phyloP scores from a whole-genome alignment of 208 protist species.

The Sergeia podlipaevii region DNA sequence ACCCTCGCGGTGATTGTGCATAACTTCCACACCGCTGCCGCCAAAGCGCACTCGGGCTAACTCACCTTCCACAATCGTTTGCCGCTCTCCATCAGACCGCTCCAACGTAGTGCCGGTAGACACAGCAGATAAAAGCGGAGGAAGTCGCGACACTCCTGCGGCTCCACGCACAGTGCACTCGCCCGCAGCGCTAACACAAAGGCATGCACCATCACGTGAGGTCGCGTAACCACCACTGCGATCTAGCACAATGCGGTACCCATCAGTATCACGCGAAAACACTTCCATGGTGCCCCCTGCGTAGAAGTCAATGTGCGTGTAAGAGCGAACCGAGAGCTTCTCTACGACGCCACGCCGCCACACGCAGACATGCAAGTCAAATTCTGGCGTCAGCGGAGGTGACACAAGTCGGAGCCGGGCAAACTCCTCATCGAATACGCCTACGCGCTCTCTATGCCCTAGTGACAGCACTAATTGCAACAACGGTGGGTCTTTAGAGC shows the following conservation, averaged over 20 bases:
- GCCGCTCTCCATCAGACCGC: not conserved
- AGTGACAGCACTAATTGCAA: not conserved
- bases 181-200: constrained; percentile 2
- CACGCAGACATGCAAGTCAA: too few species aligned
- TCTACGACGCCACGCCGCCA: constrained; percentile 26
- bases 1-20: not conserved
- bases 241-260: constrained; percentile 39
- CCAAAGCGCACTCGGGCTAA: constrained; percentile 4
- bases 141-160: not conserved
- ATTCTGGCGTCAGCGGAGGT: too few species aligned
- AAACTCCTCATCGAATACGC: not conserved
- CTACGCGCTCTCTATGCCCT: not conserved
- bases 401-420: not conserved
- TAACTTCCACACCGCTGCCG: constrained; percentile 3
- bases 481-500: constrained; percentile 5
- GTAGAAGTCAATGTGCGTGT: constrained; percentile 23
- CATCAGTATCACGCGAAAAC: constrained; percentile 18
- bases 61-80: not conserved
- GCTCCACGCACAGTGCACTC: constrained; percentile 1
- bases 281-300: constrained; percentile 49
- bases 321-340: constrained; percentile 12
- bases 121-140: not conserved
- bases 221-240: constrained; percentile 40
- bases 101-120: not conserved
- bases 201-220: not conserved